Evolutionary conservation across 2,329 filamentous ascomycete genomes (phyloP), one percentile per base, ranked within the genome.

Genomic region (Phymatotrichopsis omnivora): DNA sequence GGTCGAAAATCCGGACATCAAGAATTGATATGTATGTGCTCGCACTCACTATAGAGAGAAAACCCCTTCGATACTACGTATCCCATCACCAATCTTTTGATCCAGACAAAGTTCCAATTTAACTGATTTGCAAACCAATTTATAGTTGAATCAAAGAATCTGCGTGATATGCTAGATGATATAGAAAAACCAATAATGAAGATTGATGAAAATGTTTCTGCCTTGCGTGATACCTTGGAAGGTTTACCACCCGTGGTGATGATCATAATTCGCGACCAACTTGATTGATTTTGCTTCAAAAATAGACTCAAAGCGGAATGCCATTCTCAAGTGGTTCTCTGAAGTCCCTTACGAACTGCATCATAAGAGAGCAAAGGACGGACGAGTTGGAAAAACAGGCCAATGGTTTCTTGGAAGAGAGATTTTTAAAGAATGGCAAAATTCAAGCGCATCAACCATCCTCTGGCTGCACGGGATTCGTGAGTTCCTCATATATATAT

Each of bases 281-380:
- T n/a, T 46, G n/a, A 20, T 22, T 22, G 20, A 14, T 8, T 49
- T 24, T 54, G 5, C 22, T 46, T 41, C 25, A 36, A 23, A 29
- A 24, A 16, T 33, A 42, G 44, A 41, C 3, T 25, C 49, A 4
- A 39, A 56, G 23, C 39, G 54, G 10, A 31, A 48, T 1, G 33
- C 47, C n/a, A 56, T 60, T 28, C 43, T 62, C 3, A 32, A 53
- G 20, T 61, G 58, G 58, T 43, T 56, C 12, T 61, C 58, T 14
- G 37, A 37, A 17, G 52, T 58, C 17, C 53, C 54, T 12, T 57
- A 56, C 33, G 28, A 31, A 40, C 33, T 40, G 8, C 53, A 58
- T 29, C 57, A 59, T 23, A 29, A 45, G 8, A 42, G 25, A 23
- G 44, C 45, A 20, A 42, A 36, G 14, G 45, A 47, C 17, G 45